Evolutionary conservation across 257 asterid genomes (phyloP).

Genomic region (Asclepias syriaca): DNA sequence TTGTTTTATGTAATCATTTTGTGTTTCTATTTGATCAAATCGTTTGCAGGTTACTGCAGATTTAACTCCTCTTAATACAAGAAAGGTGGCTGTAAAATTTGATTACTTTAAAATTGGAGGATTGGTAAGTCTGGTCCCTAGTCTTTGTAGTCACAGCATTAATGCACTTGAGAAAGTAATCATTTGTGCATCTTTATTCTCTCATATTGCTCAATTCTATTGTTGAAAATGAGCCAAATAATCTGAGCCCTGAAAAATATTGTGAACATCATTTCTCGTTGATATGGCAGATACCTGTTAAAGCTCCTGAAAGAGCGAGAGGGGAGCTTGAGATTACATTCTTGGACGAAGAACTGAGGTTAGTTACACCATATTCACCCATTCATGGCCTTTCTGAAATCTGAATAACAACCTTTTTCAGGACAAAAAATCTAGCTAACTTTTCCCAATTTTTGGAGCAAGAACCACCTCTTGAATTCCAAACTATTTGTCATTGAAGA

Average conservation of each 20-base stretch:
- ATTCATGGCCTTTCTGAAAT: neutral
- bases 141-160: neutral
- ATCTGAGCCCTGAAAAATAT: no score
- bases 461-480: neutral
- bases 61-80: conserved; percentile 63
- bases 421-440: neutral
- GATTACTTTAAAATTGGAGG: conserved; percentile 77
- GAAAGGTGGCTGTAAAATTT: conserved; percentile 72
- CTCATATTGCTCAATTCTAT: neutral
- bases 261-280: neutral
- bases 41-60: conserved; percentile 71
- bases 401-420: neutral
- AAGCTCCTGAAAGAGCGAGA: conserved; percentile 70
- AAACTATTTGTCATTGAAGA: neutral
- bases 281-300: conserved; percentile 46
- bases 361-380: neutral
- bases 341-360: conserved; percentile 82
- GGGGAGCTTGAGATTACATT: conserved; percentile 77
- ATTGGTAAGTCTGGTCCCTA: conserved; percentile 41
- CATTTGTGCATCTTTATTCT: neutral
- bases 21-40: neutral
- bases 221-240: neutral
- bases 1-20: neutral
- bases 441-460: neutral
- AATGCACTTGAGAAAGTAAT: neutral